These are phyloP conservation scores for Lizanozyma gosingica DNA, from an alignment of 1,139 yeast genomes.

Conservation along the genomic window DNA sequence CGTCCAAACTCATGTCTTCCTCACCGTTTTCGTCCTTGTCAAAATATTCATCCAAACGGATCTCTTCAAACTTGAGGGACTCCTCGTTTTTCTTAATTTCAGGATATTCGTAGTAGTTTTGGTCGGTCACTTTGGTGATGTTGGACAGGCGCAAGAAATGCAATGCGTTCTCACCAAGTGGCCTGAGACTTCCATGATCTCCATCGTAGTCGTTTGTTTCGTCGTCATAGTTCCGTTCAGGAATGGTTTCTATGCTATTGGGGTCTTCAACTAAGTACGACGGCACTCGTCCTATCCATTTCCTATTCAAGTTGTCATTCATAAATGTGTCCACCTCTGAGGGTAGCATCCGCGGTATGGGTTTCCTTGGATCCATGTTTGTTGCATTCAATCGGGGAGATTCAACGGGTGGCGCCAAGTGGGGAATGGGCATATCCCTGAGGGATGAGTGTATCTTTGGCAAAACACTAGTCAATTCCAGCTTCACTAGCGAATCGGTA, in stretches of 20 bases:
- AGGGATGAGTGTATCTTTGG: not conserved
- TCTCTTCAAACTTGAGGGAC: constrained; percentile 9
- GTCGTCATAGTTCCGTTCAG: constrained; percentile 4
- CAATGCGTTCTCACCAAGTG: not conserved
- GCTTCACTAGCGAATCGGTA: constrained; percentile 1
- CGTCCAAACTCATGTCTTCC: constrained; percentile 6
- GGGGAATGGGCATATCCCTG: not conserved
- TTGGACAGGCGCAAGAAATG: not conserved
- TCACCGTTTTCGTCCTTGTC: constrained; percentile 13
- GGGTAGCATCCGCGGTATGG: constrained; percentile 6
- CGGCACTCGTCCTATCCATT: constrained; percentile 5
- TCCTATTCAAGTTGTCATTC: not conserved
- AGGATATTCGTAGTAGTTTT: constrained; percentile 8
- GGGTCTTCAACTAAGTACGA: constrained; percentile 18
- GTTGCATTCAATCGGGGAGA: not conserved
- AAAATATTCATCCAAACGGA: constrained; percentile 10
- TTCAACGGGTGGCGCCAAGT: not conserved
- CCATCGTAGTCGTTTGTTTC: too few species aligned
- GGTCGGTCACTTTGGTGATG: constrained; percentile 1
- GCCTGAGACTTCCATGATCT: too few species aligned
- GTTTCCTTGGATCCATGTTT: not conserved
- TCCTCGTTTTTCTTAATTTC: constrained; percentile 8
- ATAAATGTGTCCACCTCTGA: constrained; percentile 5
- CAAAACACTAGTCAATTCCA: not conserved
- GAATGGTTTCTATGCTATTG: constrained; percentile 16